phyloP scores from a whole-genome alignment of 108 stramenopile species.

The Cyclotella atomus region DNA sequence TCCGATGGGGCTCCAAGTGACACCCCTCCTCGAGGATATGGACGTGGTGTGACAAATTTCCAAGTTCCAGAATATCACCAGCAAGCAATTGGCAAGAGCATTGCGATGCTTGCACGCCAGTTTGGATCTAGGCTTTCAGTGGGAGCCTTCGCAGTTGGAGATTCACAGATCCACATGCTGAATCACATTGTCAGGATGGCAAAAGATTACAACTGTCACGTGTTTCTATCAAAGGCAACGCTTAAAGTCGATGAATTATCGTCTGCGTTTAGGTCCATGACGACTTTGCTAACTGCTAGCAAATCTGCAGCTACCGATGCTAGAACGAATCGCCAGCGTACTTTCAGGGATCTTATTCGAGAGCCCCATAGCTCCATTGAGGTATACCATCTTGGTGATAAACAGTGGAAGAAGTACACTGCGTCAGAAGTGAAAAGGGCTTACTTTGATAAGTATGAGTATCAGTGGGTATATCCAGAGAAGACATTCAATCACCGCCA shows the following conservation, averaged over 20 bases:
- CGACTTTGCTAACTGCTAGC: conserved; percentile 10
- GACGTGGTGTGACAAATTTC: background rate
- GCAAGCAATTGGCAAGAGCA: conserved; percentile 30
- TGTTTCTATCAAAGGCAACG: conserved; percentile 33
- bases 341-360: conserved; percentile 25
- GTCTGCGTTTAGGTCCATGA: conserved; percentile 43
- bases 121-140: conserved; percentile 58
- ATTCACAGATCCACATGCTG: conserved; percentile 31
- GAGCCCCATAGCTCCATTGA: conserved; percentile 22
- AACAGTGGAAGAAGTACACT: conserved; percentile 7
- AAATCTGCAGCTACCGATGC: conserved; percentile 39
- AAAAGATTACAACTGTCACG: conserved; percentile 40
- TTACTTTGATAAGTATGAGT: conserved; percentile 13
- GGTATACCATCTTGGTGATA: conserved; percentile 7
- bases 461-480: conserved; percentile 1
- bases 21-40: conserved; percentile 14
- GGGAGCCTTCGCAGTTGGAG: conserved; percentile 45
- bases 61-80: background rate
- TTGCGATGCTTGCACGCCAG: conserved; percentile 40
- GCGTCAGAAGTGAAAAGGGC: background rate
- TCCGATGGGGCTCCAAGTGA: conserved; percentile 61
- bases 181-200: conserved; percentile 37
- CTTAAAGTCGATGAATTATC: conserved; percentile 47
- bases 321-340: conserved; percentile 33
- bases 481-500: background rate